phyloP scores from a whole-genome alignment of 129 eudicot species.

The Pulicaria dysenterica region DNA sequence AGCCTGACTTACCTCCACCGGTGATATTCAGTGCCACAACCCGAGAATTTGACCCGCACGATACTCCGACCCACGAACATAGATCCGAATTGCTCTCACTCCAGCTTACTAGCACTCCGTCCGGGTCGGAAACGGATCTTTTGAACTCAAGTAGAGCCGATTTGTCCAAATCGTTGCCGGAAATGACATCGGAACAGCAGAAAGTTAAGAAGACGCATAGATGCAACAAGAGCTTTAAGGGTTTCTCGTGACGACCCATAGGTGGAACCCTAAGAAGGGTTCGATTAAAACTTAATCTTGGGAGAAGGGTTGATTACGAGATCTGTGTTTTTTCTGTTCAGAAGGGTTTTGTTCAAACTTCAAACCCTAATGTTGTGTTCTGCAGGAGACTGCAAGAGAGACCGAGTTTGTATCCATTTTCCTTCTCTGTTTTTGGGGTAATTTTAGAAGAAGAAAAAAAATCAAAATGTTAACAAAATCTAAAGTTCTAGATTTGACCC shows the following conservation, averaged over 20 bases:
- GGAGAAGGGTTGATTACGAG: neutral
- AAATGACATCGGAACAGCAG: constrained; percentile 43
- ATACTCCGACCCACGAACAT: constrained; percentile 77
- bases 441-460: neutral
- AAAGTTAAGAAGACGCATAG: constrained; percentile 35
- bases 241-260: constrained; percentile 60
- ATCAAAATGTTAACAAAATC: constrained; percentile 19
- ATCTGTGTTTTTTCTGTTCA: constrained; percentile 4
- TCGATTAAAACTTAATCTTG: neutral
- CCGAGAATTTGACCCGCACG: constrained; percentile 58
- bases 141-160: constrained; percentile 71
- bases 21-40: constrained; percentile 70
- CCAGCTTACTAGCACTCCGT: constrained; percentile 63
- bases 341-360: constrained; percentile 38
- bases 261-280: constrained; percentile 50
- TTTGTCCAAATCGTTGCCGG: constrained; percentile 63
- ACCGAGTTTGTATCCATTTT: constrained; percentile 22
- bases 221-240: constrained; percentile 40
- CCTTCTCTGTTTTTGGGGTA: neutral
- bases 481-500: constrained; percentile 14
- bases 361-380: constrained; percentile 44
- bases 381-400: constrained; percentile 20
- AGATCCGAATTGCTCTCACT: constrained; percentile 43
- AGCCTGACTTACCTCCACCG: constrained; percentile 68
- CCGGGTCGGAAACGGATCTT: constrained; percentile 56